Evolutionary conservation across 140 eudicot genomes (phyloP).

Genomic region (Erigeron philadelphicus): DNA sequence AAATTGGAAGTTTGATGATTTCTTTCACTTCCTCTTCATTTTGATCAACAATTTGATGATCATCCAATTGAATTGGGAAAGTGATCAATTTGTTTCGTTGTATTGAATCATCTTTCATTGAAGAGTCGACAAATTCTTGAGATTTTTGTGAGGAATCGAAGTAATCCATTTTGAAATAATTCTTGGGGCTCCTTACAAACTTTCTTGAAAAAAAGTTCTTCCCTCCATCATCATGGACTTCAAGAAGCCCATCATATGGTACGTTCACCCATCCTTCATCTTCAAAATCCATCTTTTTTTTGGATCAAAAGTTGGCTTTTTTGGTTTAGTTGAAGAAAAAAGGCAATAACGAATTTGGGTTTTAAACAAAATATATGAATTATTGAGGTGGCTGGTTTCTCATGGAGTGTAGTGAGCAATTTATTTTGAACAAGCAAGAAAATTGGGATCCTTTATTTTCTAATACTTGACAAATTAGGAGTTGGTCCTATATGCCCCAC

Average conservation of each 20-base stretch:
- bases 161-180: slow-evolving; percentile 39
- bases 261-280: slow-evolving; percentile 74
- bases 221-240: slow-evolving; percentile 59
- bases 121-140: slow-evolving; percentile 41
- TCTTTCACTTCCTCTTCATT: slow-evolving; percentile 31
- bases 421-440: slow-evolving; percentile 37
- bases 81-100: slow-evolving; percentile 40
- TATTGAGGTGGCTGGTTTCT: slow-evolving; percentile 30
- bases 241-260: slow-evolving; percentile 68
- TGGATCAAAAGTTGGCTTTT: slow-evolving; percentile 11
- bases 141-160: slow-evolving; percentile 40
- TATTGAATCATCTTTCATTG: slow-evolving; percentile 27
- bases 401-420: slow-evolving; percentile 39
- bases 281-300: slow-evolving; percentile 56
- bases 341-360: slow-evolving; percentile 26
- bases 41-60: slow-evolving; percentile 31
- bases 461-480: slow-evolving; percentile 41
- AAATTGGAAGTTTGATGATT: slow-evolving; percentile 26
- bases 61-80: slow-evolving; percentile 45
- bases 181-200: slow-evolving; percentile 37
- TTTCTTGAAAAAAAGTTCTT: slow-evolving; percentile 49
- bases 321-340: slow-evolving; percentile 31
- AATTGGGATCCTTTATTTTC: slow-evolving; percentile 30
- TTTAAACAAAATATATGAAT: slow-evolving; percentile 30
- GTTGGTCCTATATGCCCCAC: slow-evolving; percentile 41